Evolutionary conservation across 495 filamentous ascomycete genomes (phyloP).

Genomic region (Geopyxis carbonaria): DNA sequence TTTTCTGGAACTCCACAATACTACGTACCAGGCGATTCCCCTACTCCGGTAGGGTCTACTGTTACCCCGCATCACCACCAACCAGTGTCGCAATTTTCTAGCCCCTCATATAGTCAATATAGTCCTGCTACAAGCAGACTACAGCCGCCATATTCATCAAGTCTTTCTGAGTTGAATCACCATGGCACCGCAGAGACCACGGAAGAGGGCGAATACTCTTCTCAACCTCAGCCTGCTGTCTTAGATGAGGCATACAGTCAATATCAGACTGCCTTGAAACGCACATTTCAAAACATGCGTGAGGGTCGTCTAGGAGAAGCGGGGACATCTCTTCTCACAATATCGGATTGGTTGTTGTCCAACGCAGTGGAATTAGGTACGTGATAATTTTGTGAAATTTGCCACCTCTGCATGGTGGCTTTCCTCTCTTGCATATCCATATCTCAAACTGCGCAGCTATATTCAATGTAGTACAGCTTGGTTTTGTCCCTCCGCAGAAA

Average conservation of each 20-base stretch:
- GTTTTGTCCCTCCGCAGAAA: too few relatives aligned
- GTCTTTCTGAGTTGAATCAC: constrained; percentile 38
- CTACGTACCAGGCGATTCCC: constrained; percentile 47
- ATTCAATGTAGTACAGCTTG: too few relatives aligned
- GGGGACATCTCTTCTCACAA: constrained; percentile 50
- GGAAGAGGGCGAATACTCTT: constrained; percentile 28
- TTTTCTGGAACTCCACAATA: constrained; percentile 55
- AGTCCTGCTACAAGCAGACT: constrained; percentile 33
- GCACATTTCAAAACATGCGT: constrained; percentile 57
- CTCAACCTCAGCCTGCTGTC: constrained; percentile 19
- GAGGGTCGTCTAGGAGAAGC: constrained; percentile 58
- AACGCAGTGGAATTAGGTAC: constrained; percentile 73
- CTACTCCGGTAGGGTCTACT: constrained; percentile 44
- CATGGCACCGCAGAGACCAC: constrained; percentile 26
- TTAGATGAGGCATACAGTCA: constrained; percentile 51
- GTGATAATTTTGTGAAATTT: constrained; percentile 28
- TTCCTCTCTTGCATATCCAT: too few relatives aligned
- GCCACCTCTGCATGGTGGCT: too few relatives aligned
- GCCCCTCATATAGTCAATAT: constrained; percentile 38
- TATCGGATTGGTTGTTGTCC: constrained; percentile 72
- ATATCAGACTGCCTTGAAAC: constrained; percentile 57
- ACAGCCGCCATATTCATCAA: constrained; percentile 34
- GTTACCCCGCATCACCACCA: constrained; percentile 31
- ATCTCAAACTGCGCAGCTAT: too few relatives aligned
- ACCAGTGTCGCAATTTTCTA: constrained; percentile 36